Percentiles rank a stretch among this genome's conserved stretches.
Evolutionary conservation across 371 early-diverging fungal species (phyloP).

Genomic region (Mortierella sp.): DNA sequence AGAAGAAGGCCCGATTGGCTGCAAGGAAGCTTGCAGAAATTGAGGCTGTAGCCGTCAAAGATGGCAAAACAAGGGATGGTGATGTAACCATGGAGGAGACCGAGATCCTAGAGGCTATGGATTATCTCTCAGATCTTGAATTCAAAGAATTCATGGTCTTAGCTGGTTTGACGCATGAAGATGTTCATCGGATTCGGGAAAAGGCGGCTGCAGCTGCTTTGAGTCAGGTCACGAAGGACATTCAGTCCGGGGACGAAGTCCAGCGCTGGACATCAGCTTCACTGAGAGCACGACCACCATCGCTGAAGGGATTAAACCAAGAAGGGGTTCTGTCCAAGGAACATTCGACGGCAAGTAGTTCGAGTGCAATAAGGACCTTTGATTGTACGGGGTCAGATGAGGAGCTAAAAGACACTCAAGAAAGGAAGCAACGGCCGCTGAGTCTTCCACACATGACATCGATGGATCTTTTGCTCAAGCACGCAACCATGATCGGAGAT

Average conservation of each 20-base stretch:
- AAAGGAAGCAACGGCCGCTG: not conserved
- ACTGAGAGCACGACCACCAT: too few species aligned
- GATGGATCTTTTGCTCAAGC: constrained; percentile 47
- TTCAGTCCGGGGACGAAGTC: too few species aligned
- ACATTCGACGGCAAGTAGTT: too few species aligned
- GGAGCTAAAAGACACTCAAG: not conserved
- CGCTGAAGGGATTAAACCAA: too few species aligned
- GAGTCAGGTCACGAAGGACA: constrained; percentile 40
- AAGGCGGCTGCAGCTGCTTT: constrained; percentile 35
- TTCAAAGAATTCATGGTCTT: constrained; percentile 42
- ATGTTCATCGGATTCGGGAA: constrained; percentile 44
- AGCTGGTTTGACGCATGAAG: constrained; percentile 30
- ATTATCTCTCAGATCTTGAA: constrained; percentile 43
- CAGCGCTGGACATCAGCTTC: too few species aligned
- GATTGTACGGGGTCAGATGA: not conserved
- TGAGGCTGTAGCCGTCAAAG: not conserved
- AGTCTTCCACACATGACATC: constrained; percentile 45
- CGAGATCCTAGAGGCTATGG: constrained; percentile 48
- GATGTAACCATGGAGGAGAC: constrained; percentile 48
- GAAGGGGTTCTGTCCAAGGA: not conserved
- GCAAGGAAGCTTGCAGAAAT: constrained; percentile 2
- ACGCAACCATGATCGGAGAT: constrained; percentile 39
- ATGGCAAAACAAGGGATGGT: not conserved
- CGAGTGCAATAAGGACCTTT: too few species aligned
- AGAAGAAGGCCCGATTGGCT: constrained; percentile 18